These are phyloP conservation scores for Moniliella sp. DNA, from an alignment of 1,284 basidiomycete species.

Conservation along the genomic window DNA sequence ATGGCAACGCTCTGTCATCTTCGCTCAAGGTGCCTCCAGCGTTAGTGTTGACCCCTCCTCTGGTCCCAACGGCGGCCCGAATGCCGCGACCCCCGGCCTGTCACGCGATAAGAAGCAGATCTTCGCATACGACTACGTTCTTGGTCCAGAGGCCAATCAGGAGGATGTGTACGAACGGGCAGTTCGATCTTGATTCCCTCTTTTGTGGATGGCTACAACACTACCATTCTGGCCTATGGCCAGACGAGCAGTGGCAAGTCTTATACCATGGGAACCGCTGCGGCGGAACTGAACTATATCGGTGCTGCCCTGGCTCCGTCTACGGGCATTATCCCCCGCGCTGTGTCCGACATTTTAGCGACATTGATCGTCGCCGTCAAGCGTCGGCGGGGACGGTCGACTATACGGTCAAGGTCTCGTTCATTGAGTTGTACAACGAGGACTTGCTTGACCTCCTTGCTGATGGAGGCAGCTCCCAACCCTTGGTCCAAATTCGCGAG, in stretches of 20 bases:
- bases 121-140: constrained; percentile 84
- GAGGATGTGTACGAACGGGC: constrained; percentile 61
- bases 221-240: constrained; percentile 88
- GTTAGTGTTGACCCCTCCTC: constrained; percentile 17
- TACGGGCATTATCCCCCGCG: constrained; percentile 71
- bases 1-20: constrained; percentile 72
- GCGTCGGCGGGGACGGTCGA: constrained; percentile 39
- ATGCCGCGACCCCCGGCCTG: constrained; percentile 38
- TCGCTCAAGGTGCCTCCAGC: constrained; percentile 37
- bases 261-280: constrained; percentile 55
- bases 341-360: constrained; percentile 72
- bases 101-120: constrained; percentile 48
- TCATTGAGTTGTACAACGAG: constrained; percentile 89
- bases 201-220: constrained; percentile 88
- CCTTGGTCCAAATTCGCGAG: constrained; percentile 83
- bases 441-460: constrained; percentile 35
- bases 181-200: constrained; percentile 66
- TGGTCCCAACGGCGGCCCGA: constrained; percentile 20
- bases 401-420: constrained; percentile 23
- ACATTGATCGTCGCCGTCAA: constrained; percentile 37
- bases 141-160: constrained; percentile 60
- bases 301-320: too few relatives aligned
- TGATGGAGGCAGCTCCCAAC: constrained; percentile 35
- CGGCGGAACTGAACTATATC: constrained; percentile 12
- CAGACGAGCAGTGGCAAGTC: constrained; percentile 93